Evolutionary conservation across 345 rosid species (phyloP), one percentile per base, ranked within the genome.

Genomic region (Citrus maxima): DNA sequence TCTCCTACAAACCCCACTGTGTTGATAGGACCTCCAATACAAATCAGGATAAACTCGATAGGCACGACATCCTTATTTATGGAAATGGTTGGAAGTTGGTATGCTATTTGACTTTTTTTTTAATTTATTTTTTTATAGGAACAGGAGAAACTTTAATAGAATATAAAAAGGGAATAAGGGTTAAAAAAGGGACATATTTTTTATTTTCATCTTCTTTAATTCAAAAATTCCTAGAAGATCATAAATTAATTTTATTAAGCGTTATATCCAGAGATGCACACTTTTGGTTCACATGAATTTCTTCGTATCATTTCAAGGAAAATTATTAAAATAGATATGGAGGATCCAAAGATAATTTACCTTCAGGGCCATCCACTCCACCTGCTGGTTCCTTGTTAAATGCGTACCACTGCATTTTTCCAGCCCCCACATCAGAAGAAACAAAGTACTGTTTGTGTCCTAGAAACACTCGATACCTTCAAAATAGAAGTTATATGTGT

Each of bases 381-480:
- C 98, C 97, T 22, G 95, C 82, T 34, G 92, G 83, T 79, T 94
- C 98, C 51, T 96, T 84, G 83, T 93, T 89, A 80, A 96, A 96
- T 22, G 97, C 99, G 22, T 96, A 94, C 97, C 99, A 96, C 82
- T 96, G 99, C 97, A 96, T 96, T 90, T 94, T 94, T 74, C 99
- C 99, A 27, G 89, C 94, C 80, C 99, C 98, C 76, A 94, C 99
- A 81, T 96, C 99, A 10, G 97, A 88, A 76, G 99, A 93, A 67
- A 96, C 99, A 63, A 93, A 96, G 90, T 96, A 96, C 65, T 96
- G 98, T 78, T 94, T 96, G 86, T 93, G 95, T 80, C 98, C 99
- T 86, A 94, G 84, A 84, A 94, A 94, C 46, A 96, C 97, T 16
- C 97, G 98, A 82, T 91, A 90, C 86, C 98, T 90, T 76, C 82